These are phyloP conservation scores for Euphorbia celastroides DNA, from an alignment of 441 rosid genomes.

Conservation along the genomic window DNA sequence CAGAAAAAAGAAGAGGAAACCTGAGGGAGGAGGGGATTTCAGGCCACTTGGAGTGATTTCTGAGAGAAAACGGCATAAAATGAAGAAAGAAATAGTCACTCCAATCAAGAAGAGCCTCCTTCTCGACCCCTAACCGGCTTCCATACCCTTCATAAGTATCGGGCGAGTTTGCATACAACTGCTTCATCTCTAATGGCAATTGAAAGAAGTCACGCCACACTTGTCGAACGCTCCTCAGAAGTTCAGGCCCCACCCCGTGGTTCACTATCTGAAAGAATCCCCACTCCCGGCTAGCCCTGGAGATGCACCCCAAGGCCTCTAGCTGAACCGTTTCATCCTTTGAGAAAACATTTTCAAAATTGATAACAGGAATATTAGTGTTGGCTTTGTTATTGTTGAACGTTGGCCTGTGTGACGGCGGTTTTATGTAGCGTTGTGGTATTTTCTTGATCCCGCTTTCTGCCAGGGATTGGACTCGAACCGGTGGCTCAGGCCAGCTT, in stretches of 20 bases:
- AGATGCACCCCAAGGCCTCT: slow-evolving; percentile 24
- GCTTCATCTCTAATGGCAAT: slow-evolving; percentile 48
- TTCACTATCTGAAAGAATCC: slow-evolving; percentile 81
- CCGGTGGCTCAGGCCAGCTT: slow-evolving; percentile 77
- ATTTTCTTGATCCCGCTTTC: slow-evolving; percentile 43
- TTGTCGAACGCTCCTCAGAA: slow-evolving; percentile 50
- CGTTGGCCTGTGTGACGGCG: slow-evolving; percentile 44
- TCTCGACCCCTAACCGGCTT: slow-evolving; percentile 68
- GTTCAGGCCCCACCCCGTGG: slow-evolving; percentile 58
- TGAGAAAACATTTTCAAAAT: slow-evolving; percentile 39
- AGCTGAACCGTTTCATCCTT: slow-evolving; percentile 17
- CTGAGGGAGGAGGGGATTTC: slow-evolving; percentile 48
- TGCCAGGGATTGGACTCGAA: slow-evolving; percentile 72
- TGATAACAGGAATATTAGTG: slow-evolving; percentile 62
- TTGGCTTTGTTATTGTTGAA: background rate
- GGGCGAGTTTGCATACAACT: slow-evolving; percentile 53
- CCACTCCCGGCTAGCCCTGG: slow-evolving; percentile 61
- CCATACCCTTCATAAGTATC: slow-evolving; percentile 86
- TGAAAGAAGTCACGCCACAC: slow-evolving; percentile 75
- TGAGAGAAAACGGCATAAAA: slow-evolving; percentile 45
- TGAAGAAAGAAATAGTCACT: slow-evolving; percentile 79
- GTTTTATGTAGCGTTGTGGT: slow-evolving; percentile 67
- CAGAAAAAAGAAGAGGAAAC: slow-evolving; percentile 17
- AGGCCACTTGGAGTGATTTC: slow-evolving; percentile 69
- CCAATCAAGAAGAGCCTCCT: slow-evolving; percentile 82